These are phyloP conservation scores for Calamus simplicifolius DNA, from an alignment of 176 grass and related monocot genomes.

Conservation along the genomic window DNA sequence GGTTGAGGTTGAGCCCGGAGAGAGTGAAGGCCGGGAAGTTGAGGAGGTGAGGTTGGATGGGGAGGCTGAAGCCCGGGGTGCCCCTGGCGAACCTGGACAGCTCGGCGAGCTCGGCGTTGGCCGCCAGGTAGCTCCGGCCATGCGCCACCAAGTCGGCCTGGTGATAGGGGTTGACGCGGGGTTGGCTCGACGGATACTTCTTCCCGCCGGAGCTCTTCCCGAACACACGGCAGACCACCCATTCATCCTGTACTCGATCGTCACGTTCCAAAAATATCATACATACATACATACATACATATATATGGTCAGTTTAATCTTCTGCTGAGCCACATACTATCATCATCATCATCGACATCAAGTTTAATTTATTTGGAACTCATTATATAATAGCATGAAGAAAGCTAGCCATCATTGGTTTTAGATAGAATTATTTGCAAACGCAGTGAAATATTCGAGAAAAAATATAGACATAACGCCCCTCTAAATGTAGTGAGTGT, in stretches of 20 bases:
- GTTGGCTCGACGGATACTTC: conserved; percentile 64
- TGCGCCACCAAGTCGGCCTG: too few species aligned
- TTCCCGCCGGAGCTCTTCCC: conserved; percentile 35
- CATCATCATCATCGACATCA: too few species aligned
- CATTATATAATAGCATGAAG: too few species aligned
- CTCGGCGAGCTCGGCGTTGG: conserved; percentile 36
- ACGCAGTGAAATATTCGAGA: too few species aligned
- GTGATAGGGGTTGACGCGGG: conserved; percentile 35
- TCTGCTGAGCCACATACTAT: too few species aligned
- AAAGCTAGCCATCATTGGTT: too few species aligned
- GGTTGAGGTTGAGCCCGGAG: conserved; percentile 54
- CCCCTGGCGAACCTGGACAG: conserved; percentile 53
- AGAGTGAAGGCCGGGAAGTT: conserved; percentile 28
- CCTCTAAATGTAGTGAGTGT: too few species aligned
- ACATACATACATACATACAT: neutral
- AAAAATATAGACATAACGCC: too few species aligned
- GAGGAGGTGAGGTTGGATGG: conserved; percentile 48
- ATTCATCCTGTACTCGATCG: conserved; percentile 71
- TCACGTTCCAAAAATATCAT: neutral
- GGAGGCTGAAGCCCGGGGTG: conserved; percentile 42
- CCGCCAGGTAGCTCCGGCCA: conserved; percentile 11
- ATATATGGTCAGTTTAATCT: too few species aligned
- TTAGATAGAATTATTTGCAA: too few species aligned
- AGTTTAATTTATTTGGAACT: too few species aligned
- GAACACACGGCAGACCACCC: conserved; percentile 74